Evolutionary conservation across 1,284 basidiomycete genomes (phyloP).

Genomic region (Rhizoctonia solani): DNA sequence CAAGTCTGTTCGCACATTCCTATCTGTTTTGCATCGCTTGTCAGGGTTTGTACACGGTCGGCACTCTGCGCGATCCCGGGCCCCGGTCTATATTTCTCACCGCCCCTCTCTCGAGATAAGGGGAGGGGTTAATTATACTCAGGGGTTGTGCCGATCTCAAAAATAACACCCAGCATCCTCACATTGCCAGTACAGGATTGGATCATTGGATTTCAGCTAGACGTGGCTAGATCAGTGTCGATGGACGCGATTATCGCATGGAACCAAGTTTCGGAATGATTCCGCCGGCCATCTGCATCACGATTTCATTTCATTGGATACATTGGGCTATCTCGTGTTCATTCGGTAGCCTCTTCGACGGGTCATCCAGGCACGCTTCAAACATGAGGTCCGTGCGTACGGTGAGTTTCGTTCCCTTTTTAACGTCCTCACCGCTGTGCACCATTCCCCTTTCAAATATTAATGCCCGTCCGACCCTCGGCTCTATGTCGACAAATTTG

Average conservation of each 20-base stretch:
- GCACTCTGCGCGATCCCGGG: not conserved
- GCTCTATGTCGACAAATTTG: slow-evolving; percentile 31
- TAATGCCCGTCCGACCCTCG: slow-evolving; percentile 32
- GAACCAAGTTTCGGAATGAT: too few species aligned
- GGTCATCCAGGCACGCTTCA: not conserved
- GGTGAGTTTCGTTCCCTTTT: slow-evolving; percentile 29
- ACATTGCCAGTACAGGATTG: too few species aligned
- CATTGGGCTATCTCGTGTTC: not conserved
- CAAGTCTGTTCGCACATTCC: too few species aligned
- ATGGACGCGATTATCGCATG: too few species aligned
- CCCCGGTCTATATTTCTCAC: not conserved
- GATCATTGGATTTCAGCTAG: too few species aligned
- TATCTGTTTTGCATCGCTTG: not conserved
- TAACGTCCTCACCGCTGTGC: slow-evolving; percentile 34
- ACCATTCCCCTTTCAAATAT: slow-evolving; percentile 37
- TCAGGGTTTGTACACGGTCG: not conserved
- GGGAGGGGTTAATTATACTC: too few species aligned
- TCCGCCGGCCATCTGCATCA: too few species aligned
- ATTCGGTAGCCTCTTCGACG: not conserved
- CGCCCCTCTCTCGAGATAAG: not conserved
- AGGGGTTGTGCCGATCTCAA: too few species aligned
- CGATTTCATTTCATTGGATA: not conserved
- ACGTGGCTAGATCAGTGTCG: too few species aligned
- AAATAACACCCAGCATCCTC: too few species aligned
- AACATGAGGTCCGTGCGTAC: slow-evolving; percentile 32